Evolutionary conservation across 2,329 filamentous ascomycete species (phyloP), one percentile per base, ranked within the genome.

Genomic region (Calonectria crousiana): DNA sequence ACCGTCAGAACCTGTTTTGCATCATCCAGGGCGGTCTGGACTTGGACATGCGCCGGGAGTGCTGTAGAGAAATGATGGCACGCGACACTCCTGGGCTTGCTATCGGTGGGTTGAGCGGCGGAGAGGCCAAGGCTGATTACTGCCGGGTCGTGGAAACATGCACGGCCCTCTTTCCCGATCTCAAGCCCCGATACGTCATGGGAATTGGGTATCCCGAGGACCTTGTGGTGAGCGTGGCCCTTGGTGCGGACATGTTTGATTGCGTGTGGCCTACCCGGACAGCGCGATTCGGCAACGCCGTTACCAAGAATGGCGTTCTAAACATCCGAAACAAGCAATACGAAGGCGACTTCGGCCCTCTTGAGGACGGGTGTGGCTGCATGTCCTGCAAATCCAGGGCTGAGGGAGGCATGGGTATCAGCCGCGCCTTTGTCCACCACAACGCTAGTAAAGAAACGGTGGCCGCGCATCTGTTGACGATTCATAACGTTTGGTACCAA

Each of bases 121-220:
- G 97, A 67, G 97, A 99, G 86, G 97, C 95, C 20, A 99, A 99
- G 85, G 90, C 91, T 32, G 94, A 97, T 81, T 99, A 96, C 83
- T 99, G 97, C 86, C 92, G 92, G 81, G 97, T 98, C 28, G 96
- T 98, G 32, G 90, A 92, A 73, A 93, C 95, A 2, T 98, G 97
- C 84, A 98, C 97, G 1, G 90, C 89, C 38, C 85, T 98, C 73
- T 89, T 99, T 23, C 97, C 97, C 0, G 93, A 96, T 72, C 88
- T 94, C 75, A 99, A 99, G 85, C 97, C 97, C n/a, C 91, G 97
- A 83, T 99, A 99, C 86, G 96, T 99, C 72, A 99, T 99, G 97
- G 97, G 97, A 23, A 97, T 99, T 78, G 95, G 97, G 16, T 99
- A 98, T 84, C 97, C 97, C 1, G 97, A 98, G 86, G 97, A 99